Conservation (phyloP, 208 protist species). For the Leishmania arabica region DNA sequence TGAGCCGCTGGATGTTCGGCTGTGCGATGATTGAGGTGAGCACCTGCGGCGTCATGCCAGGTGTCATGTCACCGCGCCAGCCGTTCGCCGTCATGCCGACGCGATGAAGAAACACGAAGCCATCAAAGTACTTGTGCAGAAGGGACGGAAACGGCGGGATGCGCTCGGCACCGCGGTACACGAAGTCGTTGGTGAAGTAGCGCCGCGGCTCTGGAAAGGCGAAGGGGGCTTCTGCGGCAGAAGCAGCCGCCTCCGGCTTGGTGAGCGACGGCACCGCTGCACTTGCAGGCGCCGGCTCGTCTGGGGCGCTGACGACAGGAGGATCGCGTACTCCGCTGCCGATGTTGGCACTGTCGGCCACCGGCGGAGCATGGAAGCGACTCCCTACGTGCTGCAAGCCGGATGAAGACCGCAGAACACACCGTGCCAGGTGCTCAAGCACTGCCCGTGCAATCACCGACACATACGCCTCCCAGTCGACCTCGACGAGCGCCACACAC, state of each 20-base stretch:
- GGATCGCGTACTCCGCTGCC: background rate
- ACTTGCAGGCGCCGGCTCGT: background rate
- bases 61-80: conserved; percentile 29
- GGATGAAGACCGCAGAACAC: conserved; percentile 14
- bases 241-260: background rate
- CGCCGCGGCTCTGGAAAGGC: conserved; percentile 50
- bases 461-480: conserved; percentile 81
- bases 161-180: conserved; percentile 39
- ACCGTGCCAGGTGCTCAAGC: conserved; percentile 42
- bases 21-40: conserved; percentile 54
- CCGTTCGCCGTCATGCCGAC: conserved; percentile 54
- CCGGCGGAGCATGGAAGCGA: background rate
- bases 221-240: conserved; percentile 1
- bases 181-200: conserved; percentile 63
- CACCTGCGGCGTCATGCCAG: conserved; percentile 59
- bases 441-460: conserved; percentile 45
- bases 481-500: conserved; percentile 43
- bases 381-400: background rate
- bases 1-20: conserved; percentile 53
- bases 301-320: background rate
- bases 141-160: conserved; percentile 41
- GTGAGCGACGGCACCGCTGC: background rate
- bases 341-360: conserved; percentile 10
- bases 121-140: conserved; percentile 29
- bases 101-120: conserved; percentile 47